Evolutionary conservation across 192 early-diverging fungal genomes (phyloP), one percentile per base, ranked within the genome.

Genomic region (Mortierella hygrophila): DNA sequence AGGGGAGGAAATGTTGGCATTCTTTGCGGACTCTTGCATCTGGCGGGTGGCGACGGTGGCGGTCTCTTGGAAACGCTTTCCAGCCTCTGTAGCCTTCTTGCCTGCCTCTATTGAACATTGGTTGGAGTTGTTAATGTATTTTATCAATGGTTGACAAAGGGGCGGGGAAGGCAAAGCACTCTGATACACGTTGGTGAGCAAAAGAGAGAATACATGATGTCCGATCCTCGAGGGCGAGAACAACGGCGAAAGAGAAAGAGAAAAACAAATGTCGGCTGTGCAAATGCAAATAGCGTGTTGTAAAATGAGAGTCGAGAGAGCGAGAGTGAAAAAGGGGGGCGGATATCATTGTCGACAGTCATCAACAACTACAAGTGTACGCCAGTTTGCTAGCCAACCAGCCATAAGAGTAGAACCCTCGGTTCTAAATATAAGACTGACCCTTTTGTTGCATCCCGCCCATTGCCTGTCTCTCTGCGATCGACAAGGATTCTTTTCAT

Each of bases 1-100:
- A n/a, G 84, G 84, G 7, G 84, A 86, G 3, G 84, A 86, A 44
- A 86, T 86, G 76, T 86, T 86, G 74, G 84, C 84, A 40, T 86
- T 86, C 72, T 86, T 86, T 75, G 84, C 84, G n/a, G 84, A 78
- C 41, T 86, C 84, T 55, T 79, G 77, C 79, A 86, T 78, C 35
- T 86, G 84, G 32, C 84, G 75, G 9, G 84, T 78, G 70, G 84
- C 79, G 46, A 74, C 84, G 26, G 79, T 75, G 6, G 84, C 84
- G n/a, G 84, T 86, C 68, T 86, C 84, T 20, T 86, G 84, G 79
- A 86, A 86, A 8, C 84, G 84, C 26, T 80, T 80, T 26, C 84
- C 84, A 40, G 84, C 84, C 76, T 86, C 84, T 29, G 75, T 69
- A 46, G 84, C 84, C 65, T 75, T 81, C 42, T 86, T 86, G 57